These are phyloP conservation scores for Speleostelium caveatum DNA, from an alignment of 78 protist genomes.

Conservation along the genomic window DNA sequence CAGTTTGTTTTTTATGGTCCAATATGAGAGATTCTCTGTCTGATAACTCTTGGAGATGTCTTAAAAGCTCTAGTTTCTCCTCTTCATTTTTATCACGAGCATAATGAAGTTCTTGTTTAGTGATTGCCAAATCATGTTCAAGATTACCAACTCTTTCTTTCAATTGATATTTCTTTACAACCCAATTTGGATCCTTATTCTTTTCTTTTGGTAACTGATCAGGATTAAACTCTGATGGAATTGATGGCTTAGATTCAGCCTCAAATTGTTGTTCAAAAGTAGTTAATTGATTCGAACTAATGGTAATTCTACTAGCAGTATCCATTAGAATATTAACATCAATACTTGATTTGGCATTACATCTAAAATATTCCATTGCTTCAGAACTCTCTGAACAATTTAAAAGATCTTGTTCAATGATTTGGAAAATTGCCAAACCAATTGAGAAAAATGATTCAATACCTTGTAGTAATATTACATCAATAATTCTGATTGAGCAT, in stretches of 20 bases:
- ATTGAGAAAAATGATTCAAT: slow-evolving; percentile 57
- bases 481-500: slow-evolving; percentile 37
- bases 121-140: slow-evolving; percentile 66
- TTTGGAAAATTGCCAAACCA: slow-evolving; percentile 71
- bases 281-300: slow-evolving; percentile 28
- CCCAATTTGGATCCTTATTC: slow-evolving; percentile 65
- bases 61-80: slow-evolving; percentile 19
- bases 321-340: slow-evolving; percentile 42
- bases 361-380: slow-evolving; percentile 58
- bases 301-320: slow-evolving; percentile 34
- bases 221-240: slow-evolving; percentile 52
- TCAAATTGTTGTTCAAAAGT: slow-evolving; percentile 43
- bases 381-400: slow-evolving; percentile 42
- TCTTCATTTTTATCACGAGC: slow-evolving; percentile 45
- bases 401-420: slow-evolving; percentile 30
- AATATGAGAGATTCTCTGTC: slow-evolving; percentile 28
- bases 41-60: slow-evolving; percentile 36
- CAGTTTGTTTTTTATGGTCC: neutral
- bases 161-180: slow-evolving; percentile 62
- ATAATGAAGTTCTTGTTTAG: slow-evolving; percentile 47
- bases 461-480: slow-evolving; percentile 58
- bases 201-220: slow-evolving; percentile 38
- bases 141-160: slow-evolving; percentile 39
- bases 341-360: slow-evolving; percentile 31
- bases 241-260: slow-evolving; percentile 15